Base-by-base conservation (phyloP, 192 early-diverging fungal species). In the Backusella tarrabulga region DNA sequence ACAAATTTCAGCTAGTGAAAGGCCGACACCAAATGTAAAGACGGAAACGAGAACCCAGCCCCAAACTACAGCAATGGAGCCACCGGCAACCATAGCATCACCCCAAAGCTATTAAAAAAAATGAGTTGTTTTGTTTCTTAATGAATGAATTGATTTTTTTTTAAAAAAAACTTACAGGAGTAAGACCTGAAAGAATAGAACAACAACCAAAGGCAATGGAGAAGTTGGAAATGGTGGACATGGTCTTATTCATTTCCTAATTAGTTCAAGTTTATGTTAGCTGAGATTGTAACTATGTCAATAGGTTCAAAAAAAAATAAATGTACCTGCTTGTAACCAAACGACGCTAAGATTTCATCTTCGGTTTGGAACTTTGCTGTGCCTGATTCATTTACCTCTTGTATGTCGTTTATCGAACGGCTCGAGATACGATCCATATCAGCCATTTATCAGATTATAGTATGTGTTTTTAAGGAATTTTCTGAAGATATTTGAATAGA, bases 1-100 rank as follows among this genome's bases (percentile, higher is more conserved):
- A 77, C 84, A 85, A 54, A 87, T 87, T 77, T 87, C 83, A 36
- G 86, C 86, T 68, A 87, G 56, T 12, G 85, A 83, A 12, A 84
- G 34, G 3, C 81, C 85, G 6, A 85, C 73, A 50, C 74, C 74
- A 76, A 87, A 68, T 5, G 85, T 84, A 44, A 87, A 86, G 29
- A 85, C 36, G 63, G 81, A 81, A 23, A 86, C 85, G 44, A 80
- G 60, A 14, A 85, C 34, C 86, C 86, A 87, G 71, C 78, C 78
- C 84, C 84, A 87, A 26, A 86, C 76, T 23, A 87, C 83, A 26
- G 82, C 77, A 71, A 87, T 82, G 29, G 86, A 81, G 66, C 87
- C 87, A 71, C 87, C 87, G 40, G 79, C 79, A 67, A 80, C 56
- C 69, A 87, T 69, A 21, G 87, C 84, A 70, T 83, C 68, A 40